These are phyloP conservation scores for Apiospora arundinis DNA, from an alignment of 2,329 filamentous ascomycete species.

Conservation along the genomic window DNA sequence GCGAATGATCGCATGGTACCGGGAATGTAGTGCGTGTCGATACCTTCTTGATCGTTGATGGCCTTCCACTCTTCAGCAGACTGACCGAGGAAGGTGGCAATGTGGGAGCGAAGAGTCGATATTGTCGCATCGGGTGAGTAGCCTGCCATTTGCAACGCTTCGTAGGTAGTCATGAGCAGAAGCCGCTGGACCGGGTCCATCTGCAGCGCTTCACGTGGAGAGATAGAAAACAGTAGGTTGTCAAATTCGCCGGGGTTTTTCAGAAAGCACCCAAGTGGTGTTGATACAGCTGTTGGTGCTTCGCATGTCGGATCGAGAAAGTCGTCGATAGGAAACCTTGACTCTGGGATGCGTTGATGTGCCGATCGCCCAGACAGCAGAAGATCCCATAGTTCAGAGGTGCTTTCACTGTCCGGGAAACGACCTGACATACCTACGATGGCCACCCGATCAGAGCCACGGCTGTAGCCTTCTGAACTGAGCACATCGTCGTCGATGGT, in stretches of 20 bases:
- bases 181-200: conserved; percentile 30
- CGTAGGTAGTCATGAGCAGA: conserved; percentile 31
- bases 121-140: conserved; percentile 29
- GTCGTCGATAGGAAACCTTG: conserved; percentile 8
- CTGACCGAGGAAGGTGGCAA: conserved; percentile 46
- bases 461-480: conserved; percentile 25
- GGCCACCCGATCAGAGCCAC: conserved; percentile 36
- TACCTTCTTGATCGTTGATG: conserved; percentile 38
- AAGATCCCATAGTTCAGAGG: conserved; percentile 42
- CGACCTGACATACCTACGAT: conserved; percentile 46
- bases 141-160: conserved; percentile 35
- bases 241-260: conserved; percentile 36
- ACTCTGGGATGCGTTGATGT: conserved; percentile 27
- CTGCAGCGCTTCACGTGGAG: conserved; percentile 30
- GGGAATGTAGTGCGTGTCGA: conserved; percentile 50
- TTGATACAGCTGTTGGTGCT: conserved; percentile 26
- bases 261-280: conserved; percentile 32
- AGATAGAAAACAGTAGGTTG: conserved; percentile 31
- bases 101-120: conserved; percentile 26
- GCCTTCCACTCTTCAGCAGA: conserved; percentile 44
- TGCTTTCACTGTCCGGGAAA: conserved; percentile 40
- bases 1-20: conserved; percentile 36
- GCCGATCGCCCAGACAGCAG: conserved; percentile 38
- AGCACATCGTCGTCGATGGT: background rate
- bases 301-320: conserved; percentile 15